Evolutionary conservation across 2,329 filamentous ascomycete genomes (phyloP), one percentile per base, ranked within the genome.

Genomic region (Whalleya microplaca): DNA sequence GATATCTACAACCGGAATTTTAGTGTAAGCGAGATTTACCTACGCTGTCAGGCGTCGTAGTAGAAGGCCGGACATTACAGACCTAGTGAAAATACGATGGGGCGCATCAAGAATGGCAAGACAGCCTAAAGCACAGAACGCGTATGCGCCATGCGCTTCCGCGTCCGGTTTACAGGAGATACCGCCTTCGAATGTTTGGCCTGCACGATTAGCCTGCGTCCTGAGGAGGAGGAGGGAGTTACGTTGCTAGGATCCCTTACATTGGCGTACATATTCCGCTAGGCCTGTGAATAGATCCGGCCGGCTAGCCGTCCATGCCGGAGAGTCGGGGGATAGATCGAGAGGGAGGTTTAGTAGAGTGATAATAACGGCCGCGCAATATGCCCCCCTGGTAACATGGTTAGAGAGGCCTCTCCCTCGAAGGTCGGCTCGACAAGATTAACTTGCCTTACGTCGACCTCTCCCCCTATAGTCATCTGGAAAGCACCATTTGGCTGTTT

Each of bases 101-200:
- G 95, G 94, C 54, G 88, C 81, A 68, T 91, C 92, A 46, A 98
- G 78, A 62, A 98, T 91, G 68, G 91, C 89, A 52, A 99, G 83
- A 74, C 91, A 96, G 53, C 89, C 95, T 56, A 99, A 78, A 53
- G 91, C 93, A 75, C 94, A 97, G 75, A 98, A 98, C 21, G 94
- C 91, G 77, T 98, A 99, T 62, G 92, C 95, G 59, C 95, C 95
- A 76, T 99, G 95, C 52, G 94, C 95, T 80, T 99, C 95, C 62
- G 89, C 87, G 57, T 88, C 89, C 50, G 93, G 95, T 62, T 89
- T 88, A 53, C 86, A 89, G 63, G 91, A 93, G 65, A 99, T 92
- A 47, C 95, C 95, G 62, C 95, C 95, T 78, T 99, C 95, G 74
- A 89, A 97, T 10, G 91, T 96, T 81, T 98, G 94, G 72, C 90